Percentiles rank a stretch among this genome's conserved stretches.
These are phyloP conservation scores for Colletotrichum musicola DNA, from an alignment of 2,329 filamentous ascomycete genomes.

Conservation along the genomic window DNA sequence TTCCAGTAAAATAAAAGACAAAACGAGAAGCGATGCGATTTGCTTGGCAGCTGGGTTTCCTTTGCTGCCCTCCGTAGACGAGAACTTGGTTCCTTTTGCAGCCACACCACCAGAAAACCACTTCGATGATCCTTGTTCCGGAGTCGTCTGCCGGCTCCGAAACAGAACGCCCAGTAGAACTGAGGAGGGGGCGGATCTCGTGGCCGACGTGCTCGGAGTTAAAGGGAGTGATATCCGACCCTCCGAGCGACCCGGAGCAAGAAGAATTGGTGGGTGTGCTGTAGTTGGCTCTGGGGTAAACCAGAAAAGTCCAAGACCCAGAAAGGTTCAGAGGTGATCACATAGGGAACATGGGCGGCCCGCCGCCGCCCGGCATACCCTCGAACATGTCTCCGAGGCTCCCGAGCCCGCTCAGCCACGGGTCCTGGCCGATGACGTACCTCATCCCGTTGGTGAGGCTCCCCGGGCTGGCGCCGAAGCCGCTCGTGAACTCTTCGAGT, in stretches of 20 bases:
- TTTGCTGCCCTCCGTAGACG: background rate
- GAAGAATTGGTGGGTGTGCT: background rate
- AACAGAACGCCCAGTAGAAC: background rate
- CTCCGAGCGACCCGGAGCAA: background rate
- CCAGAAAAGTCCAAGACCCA: background rate
- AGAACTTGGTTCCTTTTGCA: background rate
- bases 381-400: constrained; percentile 48
- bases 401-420: constrained; percentile 55
- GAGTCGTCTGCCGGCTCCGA: background rate
- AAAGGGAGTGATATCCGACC: background rate
- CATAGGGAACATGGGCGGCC: constrained; percentile 50
- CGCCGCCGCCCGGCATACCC: constrained; percentile 46
- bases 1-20: too few species aligned
- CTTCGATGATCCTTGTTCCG: background rate
- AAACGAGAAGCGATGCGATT: background rate
- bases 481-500: constrained; percentile 37
- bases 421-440: constrained; percentile 53
- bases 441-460: constrained; percentile 46
- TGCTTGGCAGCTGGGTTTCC: background rate
- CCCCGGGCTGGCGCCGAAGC: constrained; percentile 35
- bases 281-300: background rate
- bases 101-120: background rate
- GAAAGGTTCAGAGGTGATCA: constrained; percentile 34
- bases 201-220: background rate
- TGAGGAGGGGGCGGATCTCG: background rate